Evolutionary conservation across 2,329 filamentous ascomycete genomes (phyloP).

Genomic region (Penicillium sp.): DNA sequence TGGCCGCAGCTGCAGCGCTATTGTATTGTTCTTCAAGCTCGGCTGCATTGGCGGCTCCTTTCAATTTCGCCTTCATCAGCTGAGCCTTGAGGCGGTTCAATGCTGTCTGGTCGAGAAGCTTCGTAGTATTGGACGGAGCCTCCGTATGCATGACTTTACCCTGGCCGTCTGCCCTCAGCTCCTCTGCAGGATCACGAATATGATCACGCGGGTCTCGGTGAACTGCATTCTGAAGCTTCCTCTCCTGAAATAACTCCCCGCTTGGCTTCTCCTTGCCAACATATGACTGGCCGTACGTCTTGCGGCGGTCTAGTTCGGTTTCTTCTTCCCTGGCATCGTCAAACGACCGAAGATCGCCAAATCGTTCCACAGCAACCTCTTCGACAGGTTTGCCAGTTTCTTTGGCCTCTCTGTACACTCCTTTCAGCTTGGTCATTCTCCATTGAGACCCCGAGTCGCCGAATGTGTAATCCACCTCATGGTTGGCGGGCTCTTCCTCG

Average conservation of each 20-base stretch:
- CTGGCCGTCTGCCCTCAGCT: conserved; percentile 50
- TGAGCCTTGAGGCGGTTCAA: conserved; percentile 90
- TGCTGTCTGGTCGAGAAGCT: conserved; percentile 70
- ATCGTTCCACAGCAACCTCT: conserved; percentile 79
- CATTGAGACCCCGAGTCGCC: conserved; percentile 88
- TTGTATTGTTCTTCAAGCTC: conserved; percentile 84
- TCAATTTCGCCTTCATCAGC: conserved; percentile 93
- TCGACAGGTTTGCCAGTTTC: conserved; percentile 73
- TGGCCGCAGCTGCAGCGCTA: conserved; percentile 63
- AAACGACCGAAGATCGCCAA: conserved; percentile 78
- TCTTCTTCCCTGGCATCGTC: conserved; percentile 93
- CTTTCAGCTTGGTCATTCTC: conserved; percentile 94
- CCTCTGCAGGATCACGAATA: conserved; percentile 36
- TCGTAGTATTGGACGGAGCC: conserved; percentile 49
- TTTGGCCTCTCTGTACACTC: conserved; percentile 77
- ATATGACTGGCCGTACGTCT: conserved; percentile 82
- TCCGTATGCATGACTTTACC: conserved; percentile 61
- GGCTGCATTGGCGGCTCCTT: conserved; percentile 71
- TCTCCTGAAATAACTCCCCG: conserved; percentile 80
- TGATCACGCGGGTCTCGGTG: conserved; percentile 37
- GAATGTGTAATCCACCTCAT: conserved; percentile 77
- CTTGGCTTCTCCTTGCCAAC: conserved; percentile 82
- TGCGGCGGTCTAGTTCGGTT: conserved; percentile 80
- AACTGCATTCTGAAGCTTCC: conserved; percentile 62
- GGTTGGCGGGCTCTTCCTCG: conserved; percentile 55